A percentile compares a stretch with the other conserved stretches of the same genome.
Conservation (phyloP, 1,139 yeast species). For the Hyphopichia fennica region DNA sequence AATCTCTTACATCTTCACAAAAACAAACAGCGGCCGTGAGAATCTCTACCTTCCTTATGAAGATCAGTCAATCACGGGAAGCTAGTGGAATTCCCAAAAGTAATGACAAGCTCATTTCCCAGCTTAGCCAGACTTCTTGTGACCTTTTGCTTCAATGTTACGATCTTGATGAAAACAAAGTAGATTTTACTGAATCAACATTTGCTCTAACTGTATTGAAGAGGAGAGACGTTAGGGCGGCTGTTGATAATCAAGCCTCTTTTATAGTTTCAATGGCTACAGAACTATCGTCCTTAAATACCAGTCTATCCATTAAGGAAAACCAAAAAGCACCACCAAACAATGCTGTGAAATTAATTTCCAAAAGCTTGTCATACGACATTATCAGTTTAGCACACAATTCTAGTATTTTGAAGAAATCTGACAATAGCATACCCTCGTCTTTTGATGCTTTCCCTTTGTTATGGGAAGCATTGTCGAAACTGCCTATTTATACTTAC, state of each 20-base stretch:
- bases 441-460: conserved; percentile 46
- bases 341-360: conserved; percentile 43
- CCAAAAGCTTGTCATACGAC: conserved; percentile 54
- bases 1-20: conserved; percentile 39
- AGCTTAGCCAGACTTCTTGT: conserved; percentile 5
- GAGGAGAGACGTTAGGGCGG: conserved; percentile 35
- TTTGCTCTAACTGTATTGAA: conserved; percentile 23
- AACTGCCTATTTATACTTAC: conserved; percentile 38
- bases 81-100: not conserved
- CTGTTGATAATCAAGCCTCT: conserved; percentile 30
- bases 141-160: conserved; percentile 12
- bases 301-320: not conserved
- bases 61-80: not conserved
- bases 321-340: conserved; percentile 4
- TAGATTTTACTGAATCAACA: conserved; percentile 14
- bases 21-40: conserved; percentile 41
- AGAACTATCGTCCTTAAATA: conserved; percentile 10
- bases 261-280: conserved; percentile 21
- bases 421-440: conserved; percentile 31
- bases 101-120: not conserved
- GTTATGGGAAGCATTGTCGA: conserved; percentile 45
- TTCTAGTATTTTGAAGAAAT: conserved; percentile 42
- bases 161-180: conserved; percentile 12
- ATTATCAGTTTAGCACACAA: conserved; percentile 55
- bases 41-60: conserved; percentile 35